Evolutionary conservation across 1,139 yeast genomes (phyloP).

Genomic region (Lodderomyces pseudojiufengensis): DNA sequence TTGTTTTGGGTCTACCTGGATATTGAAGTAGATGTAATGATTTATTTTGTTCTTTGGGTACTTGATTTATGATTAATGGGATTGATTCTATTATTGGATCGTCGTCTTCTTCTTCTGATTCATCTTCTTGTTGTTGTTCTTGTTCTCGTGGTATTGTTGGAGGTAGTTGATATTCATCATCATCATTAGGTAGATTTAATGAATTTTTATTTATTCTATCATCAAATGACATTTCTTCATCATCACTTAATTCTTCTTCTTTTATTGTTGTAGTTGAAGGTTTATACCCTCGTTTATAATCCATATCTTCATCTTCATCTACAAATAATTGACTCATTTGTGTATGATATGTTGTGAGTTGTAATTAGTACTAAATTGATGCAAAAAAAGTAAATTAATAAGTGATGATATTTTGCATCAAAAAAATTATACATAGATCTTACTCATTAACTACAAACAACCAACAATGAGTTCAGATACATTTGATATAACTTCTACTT

Average conservation of each 20-base stretch:
- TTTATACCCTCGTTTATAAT: conserved; percentile 4
- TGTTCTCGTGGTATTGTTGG: conserved; percentile 1
- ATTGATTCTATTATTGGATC: conserved; percentile 79
- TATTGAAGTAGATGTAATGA: conserved; percentile 55
- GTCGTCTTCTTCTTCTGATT: conserved; percentile 34
- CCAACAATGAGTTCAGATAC: conserved; percentile 4
- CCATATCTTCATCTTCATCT: conserved; percentile 12
- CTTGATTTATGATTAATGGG: conserved; percentile 50
- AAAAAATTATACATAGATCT: no score
- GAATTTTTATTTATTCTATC: neutral
- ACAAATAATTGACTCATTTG: conserved; percentile 14
- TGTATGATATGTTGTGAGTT: no score
- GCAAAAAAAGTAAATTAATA: neutral
- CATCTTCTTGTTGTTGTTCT: conserved; percentile 9
- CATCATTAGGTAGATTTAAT: neutral
- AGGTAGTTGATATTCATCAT: neutral
- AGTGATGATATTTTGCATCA: conserved; percentile 1
- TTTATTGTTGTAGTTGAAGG: conserved; percentile 10
- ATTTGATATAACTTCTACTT: conserved; percentile 79
- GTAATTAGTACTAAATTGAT: neutral
- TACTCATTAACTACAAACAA: neutral
- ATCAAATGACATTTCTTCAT: conserved; percentile 1
- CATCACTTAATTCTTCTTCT: conserved; percentile 9
- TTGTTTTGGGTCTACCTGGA: conserved; percentile 59
- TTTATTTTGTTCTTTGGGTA: conserved; percentile 18